Evolutionary conservation across 2,329 filamentous ascomycete species (phyloP).

Genomic region (Phialophora verrucosa): DNA sequence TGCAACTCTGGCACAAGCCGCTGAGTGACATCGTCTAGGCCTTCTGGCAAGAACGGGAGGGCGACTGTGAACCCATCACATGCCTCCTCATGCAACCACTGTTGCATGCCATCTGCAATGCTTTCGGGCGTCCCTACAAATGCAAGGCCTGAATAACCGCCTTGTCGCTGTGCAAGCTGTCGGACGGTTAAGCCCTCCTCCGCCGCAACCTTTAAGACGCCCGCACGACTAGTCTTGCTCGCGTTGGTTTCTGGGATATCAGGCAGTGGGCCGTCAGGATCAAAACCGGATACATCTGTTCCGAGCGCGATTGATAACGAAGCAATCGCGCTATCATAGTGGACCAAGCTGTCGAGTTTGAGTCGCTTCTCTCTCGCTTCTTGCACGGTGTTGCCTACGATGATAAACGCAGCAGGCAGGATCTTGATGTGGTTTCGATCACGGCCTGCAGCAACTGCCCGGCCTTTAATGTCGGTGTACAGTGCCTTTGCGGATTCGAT

Average conservation of each 20-base stretch:
- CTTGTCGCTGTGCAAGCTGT: constrained; percentile 59
- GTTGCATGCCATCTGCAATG: constrained; percentile 57
- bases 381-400: constrained; percentile 57
- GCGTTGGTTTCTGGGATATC: constrained; percentile 61
- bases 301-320: constrained; percentile 58
- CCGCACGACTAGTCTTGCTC: constrained; percentile 57
- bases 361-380: constrained; percentile 58
- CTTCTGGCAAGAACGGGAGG: constrained; percentile 59
- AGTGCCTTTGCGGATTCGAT: constrained; percentile 55
- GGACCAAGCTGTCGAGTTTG: constrained; percentile 58
- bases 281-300: constrained; percentile 54
- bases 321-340: constrained; percentile 61
- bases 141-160: constrained; percentile 57
- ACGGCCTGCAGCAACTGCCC: constrained; percentile 54
- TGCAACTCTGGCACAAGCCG: constrained; percentile 59
- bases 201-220: constrained; percentile 53
- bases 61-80: constrained; percentile 60
- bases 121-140: constrained; percentile 59
- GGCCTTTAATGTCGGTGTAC: constrained; percentile 59
- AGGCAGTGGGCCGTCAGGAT: constrained; percentile 58
- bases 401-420: constrained; percentile 58
- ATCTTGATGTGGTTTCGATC: constrained; percentile 57
- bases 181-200: constrained; percentile 57
- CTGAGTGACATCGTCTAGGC: constrained; percentile 57
- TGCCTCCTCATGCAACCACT: constrained; percentile 56